Evolutionary conservation across 2,329 filamentous ascomycete genomes (phyloP).

Genomic region (Epichloe hybrida): DNA sequence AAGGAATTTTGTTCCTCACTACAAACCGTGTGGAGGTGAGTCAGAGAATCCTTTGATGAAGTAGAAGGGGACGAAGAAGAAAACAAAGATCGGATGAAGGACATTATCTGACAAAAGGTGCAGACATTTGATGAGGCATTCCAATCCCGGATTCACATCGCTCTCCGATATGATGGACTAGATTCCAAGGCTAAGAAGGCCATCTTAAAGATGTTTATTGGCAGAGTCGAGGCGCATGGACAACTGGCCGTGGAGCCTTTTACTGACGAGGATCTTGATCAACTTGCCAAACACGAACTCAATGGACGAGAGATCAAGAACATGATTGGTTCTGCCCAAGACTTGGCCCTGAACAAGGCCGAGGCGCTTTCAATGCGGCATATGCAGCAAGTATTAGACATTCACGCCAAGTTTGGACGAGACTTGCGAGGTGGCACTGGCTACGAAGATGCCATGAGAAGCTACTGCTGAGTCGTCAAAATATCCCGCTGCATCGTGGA

Average conservation of each 20-base stretch:
- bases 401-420: conserved; percentile 68
- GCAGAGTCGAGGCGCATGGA: conserved; percentile 53
- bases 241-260: conserved; percentile 47
- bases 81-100: background rate
- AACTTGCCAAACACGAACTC: conserved; percentile 51
- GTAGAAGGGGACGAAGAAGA: background rate
- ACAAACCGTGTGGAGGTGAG: conserved; percentile 66
- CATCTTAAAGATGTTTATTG: conserved; percentile 77
- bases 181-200: conserved; percentile 57
- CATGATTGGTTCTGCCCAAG: conserved; percentile 69
- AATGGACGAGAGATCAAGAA: conserved; percentile 72
- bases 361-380: conserved; percentile 63
- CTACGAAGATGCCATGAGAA: conserved; percentile 73
- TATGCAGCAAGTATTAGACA: conserved; percentile 70
- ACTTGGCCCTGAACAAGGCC: conserved; percentile 63
- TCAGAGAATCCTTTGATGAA: conserved; percentile 1
- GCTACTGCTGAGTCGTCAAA: conserved; percentile 42
- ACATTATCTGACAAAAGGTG: conserved; percentile 1
- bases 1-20: conserved; percentile 79
- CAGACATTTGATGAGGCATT: conserved; percentile 83
- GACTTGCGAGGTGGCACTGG: conserved; percentile 72
- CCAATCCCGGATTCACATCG: conserved; percentile 76
- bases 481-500: background rate
- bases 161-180: conserved; percentile 66
- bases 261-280: conserved; percentile 51